These are phyloP conservation scores for Crepidotus variabilis DNA, from an alignment of 768 basidiomycete genomes.

Conservation along the genomic window DNA sequence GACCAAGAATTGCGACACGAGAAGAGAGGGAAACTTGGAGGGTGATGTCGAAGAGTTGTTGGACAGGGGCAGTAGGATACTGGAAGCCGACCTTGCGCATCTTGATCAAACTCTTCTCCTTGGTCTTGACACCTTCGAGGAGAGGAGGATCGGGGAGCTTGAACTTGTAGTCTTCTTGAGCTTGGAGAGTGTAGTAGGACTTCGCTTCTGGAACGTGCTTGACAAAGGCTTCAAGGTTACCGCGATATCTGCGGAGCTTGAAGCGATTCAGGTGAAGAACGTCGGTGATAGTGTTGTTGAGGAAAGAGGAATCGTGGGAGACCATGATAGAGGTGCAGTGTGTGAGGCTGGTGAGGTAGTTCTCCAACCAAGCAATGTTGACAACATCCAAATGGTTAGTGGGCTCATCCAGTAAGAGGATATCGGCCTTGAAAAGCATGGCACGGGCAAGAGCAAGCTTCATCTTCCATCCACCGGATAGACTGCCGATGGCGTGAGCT, in stretches of 20 bases:
- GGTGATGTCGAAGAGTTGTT: conserved; percentile 91
- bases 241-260: conserved; percentile 93
- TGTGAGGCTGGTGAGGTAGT: conserved; percentile 82
- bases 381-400: conserved; percentile 97
- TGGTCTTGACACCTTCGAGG: conserved; percentile 99
- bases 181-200: conserved; percentile 96
- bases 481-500: conserved; percentile 76
- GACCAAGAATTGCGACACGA: conserved; percentile 96
- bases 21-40: conserved; percentile 98
- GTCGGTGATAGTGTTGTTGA: conserved; percentile 98
- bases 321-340: conserved; percentile 97
- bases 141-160: conserved; percentile 96
- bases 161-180: conserved; percentile 96
- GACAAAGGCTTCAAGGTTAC: conserved; percentile 94
- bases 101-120: conserved; percentile 95
- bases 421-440: conserved; percentile 98
- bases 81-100: conserved; percentile 99
- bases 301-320: conserved; percentile 96
- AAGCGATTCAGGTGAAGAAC: conserved; percentile 98
- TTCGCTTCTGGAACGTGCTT: conserved; percentile 94
- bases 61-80: conserved; percentile 81
- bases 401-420: conserved; percentile 93
- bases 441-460: conserved; percentile 96
- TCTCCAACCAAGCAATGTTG: conserved; percentile 97
- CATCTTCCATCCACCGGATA: conserved; percentile 99